These are phyloP conservation scores for Volvariella volvacea DNA, from an alignment of 1,284 basidiomycete species.

Conservation along the genomic window DNA sequence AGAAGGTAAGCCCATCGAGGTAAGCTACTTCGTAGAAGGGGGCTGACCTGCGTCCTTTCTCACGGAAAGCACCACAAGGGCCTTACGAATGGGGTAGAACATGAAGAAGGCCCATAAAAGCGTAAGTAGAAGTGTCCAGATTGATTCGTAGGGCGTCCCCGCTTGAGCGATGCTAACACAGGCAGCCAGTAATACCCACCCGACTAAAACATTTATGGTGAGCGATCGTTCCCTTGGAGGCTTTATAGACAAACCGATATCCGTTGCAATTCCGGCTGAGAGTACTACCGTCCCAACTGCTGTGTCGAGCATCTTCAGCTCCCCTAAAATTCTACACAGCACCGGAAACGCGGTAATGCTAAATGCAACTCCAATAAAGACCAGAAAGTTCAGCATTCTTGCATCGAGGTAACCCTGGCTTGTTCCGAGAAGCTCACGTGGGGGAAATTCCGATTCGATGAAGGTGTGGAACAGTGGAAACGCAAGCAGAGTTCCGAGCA, in stretches of 20 bases:
- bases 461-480: constrained; percentile 79
- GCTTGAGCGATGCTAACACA: constrained; percentile 90
- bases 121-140: constrained; percentile 73
- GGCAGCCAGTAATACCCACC: constrained; percentile 74
- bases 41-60: constrained; percentile 58
- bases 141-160: constrained; percentile 59
- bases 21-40: neutral
- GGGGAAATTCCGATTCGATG: constrained; percentile 31
- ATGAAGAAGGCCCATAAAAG: constrained; percentile 80
- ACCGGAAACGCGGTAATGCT: constrained; percentile 95
- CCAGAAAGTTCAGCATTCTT: constrained; percentile 81
- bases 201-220: constrained; percentile 42
- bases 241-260: constrained; percentile 35
- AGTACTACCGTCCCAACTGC: constrained; percentile 91
- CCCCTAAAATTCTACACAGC: constrained; percentile 83
- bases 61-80: constrained; percentile 67
- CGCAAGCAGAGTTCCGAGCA: constrained; percentile 77
- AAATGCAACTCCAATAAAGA: constrained; percentile 89
- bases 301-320: constrained; percentile 82
- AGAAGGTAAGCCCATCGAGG: neutral
- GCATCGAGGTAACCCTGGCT: constrained; percentile 35
- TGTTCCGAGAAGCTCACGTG: neutral
- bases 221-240: constrained; percentile 1
- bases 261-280: constrained; percentile 92
- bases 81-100: constrained; percentile 63